Evolutionary conservation across 306 rosid genomes (phyloP).

Genomic region (Cicer cuneatum): DNA sequence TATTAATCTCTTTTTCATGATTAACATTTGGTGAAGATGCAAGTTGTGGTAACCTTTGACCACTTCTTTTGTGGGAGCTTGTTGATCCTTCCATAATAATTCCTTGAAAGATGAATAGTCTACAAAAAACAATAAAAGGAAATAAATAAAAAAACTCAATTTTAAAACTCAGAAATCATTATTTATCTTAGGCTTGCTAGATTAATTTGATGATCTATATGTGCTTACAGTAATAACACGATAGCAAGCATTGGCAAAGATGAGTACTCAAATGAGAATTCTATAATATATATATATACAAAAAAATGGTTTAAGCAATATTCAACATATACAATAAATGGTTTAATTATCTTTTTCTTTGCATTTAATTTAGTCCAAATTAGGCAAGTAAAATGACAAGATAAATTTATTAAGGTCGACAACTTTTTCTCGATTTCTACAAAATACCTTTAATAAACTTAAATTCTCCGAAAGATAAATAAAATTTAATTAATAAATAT

Average conservation of each 20-base stretch:
- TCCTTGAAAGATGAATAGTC: slow-evolving; percentile 19
- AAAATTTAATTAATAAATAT: too few relatives aligned
- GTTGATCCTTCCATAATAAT: slow-evolving; percentile 24
- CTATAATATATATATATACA: neutral
- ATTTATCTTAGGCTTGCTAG: neutral
- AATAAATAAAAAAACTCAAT: neutral
- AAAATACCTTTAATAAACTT: too few relatives aligned
- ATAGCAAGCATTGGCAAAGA: neutral
- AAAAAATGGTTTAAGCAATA: neutral
- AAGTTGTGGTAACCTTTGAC: neutral
- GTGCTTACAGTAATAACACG: slow-evolving; percentile 8
- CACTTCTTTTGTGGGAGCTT: neutral
- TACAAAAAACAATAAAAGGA: neutral
- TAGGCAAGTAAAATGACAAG: neutral
- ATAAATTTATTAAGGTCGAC: neutral
- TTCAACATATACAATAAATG: neutral
- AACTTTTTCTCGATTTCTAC: neutral
- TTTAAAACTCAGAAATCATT: neutral
- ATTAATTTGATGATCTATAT: slow-evolving; percentile 9
- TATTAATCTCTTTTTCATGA: neutral
- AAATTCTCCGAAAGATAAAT: too few relatives aligned
- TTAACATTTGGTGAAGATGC: neutral
- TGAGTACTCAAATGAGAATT: neutral
- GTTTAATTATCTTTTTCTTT: neutral
- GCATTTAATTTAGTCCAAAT: neutral